Base-by-base conservation (phyloP, 805 yeast genomes). In the Starmerella bombi region DNA sequence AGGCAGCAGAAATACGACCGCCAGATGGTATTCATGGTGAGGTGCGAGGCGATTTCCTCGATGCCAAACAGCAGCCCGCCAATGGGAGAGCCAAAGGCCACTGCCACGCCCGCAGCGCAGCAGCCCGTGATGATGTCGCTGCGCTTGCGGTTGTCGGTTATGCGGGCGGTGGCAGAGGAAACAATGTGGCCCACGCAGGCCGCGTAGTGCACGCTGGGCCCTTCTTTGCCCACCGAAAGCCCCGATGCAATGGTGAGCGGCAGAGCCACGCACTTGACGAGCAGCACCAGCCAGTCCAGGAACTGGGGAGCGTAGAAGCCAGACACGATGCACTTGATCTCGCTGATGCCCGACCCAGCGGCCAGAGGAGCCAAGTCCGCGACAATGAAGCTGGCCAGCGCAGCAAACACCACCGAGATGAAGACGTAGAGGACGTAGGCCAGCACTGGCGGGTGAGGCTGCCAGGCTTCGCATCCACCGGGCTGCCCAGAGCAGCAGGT, bases 41-140 rank as follows among this genome's bases (percentile, higher is more conserved):
- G 79, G 31, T 72, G 71, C 7, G 45, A 16, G 0, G 91, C 73
- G 23, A 91, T 84, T 52, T 91, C 98, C 57, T 91, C 99, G 44
- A 91, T 71, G 10, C 93, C 76, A 58, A 93, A 91, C 30, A 91
- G 61, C 1, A 91, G 97, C 14, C 99, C 99, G 25, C 99, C 99
- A 29, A 53, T 50, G 0, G 98, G 98, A 10, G 86, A 74, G 0
- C 94, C 97, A 65, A 91, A 91, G 0, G 97, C 98, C 7, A 91
- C 97, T 0, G 97, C 97, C 7, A 91, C 97, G 39, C 99, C 99
- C 1, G 98, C 94, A 3, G 95, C 97, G 8, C 95, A 72, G 3
- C 94, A 79, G 0, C 98, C 95, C 1, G 88, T 76, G 39, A 91
- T 62, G 39, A 79, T 72, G 46, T 80, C 86, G 21, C 67, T 47